Conservation (phyloP, 1,284 basidiomycete species). For the Melampsora occidentalis region DNA sequence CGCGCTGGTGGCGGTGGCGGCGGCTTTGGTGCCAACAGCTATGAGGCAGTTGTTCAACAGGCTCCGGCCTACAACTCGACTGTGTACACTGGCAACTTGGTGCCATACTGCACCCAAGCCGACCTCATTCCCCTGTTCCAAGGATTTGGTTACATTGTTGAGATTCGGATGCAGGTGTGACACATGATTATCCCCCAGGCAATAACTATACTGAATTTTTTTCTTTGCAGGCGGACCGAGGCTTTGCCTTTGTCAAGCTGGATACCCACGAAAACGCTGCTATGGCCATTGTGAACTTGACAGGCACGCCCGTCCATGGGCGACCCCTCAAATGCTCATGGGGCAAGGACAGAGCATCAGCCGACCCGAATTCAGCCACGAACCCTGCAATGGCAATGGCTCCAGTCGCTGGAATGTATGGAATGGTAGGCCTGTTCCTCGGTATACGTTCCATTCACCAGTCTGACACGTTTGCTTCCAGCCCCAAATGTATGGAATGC, state of each 20-base stretch:
- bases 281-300: conserved; percentile 90
- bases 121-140: conserved; percentile 95
- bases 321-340: conserved; percentile 94
- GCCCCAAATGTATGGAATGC: conserved; percentile 44
- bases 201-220: background rate
- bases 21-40: conserved; percentile 72
- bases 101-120: conserved; percentile 88
- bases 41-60: conserved; percentile 81
- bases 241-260: conserved; percentile 96
- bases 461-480: background rate
- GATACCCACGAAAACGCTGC: conserved; percentile 97
- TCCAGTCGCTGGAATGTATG: conserved; percentile 41
- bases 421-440: conserved; percentile 26
- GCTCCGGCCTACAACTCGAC: conserved; percentile 89
- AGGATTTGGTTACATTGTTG: conserved; percentile 92
- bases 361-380: conserved; percentile 34
- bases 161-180: conserved; percentile 82
- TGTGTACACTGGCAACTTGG: conserved; percentile 96
- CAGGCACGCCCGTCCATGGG: conserved; percentile 91
- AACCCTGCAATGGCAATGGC: conserved; percentile 37
- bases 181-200: background rate
- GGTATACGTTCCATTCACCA: background rate
- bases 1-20: conserved; percentile 5
- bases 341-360: conserved; percentile 72
- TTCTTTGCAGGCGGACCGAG: conserved; percentile 68